These are phyloP conservation scores for Angomonas deanei DNA, from an alignment of 208 protist species.

Conservation along the genomic window DNA sequence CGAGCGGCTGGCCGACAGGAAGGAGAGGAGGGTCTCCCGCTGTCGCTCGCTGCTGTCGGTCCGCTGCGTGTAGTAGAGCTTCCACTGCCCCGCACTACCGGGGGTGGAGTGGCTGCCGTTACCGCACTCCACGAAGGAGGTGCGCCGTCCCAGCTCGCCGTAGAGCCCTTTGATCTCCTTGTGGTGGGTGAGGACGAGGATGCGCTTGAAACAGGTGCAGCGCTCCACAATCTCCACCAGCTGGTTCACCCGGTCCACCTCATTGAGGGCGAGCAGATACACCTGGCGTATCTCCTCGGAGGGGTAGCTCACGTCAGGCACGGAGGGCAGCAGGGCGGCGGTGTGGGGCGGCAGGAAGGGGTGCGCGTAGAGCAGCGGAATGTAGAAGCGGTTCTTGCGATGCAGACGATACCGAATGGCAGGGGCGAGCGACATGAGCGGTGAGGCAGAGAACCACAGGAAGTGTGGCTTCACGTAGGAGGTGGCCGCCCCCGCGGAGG, in stretches of 20 bases:
- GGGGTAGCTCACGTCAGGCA: constrained; percentile 30
- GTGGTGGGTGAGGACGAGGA: constrained; percentile 67
- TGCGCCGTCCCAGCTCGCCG: background rate
- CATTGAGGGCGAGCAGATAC: constrained; percentile 45
- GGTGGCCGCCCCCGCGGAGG: background rate
- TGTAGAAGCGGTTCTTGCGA: constrained; percentile 62
- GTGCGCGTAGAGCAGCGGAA: constrained; percentile 37
- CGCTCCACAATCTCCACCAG: constrained; percentile 39
- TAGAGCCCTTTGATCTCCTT: constrained; percentile 63
- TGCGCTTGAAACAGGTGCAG: constrained; percentile 32
- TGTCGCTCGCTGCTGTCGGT: constrained; percentile 34
- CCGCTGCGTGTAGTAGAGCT: constrained; percentile 27
- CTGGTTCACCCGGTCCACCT: constrained; percentile 46
- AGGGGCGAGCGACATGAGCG: constrained; percentile 28
- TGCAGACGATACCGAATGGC: constrained; percentile 39
- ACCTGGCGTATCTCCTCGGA: constrained; percentile 33
- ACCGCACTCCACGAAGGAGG: background rate
- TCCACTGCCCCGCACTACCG: background rate
- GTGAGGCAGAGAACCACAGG: constrained; percentile 45
- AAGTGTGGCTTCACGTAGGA: constrained; percentile 21
- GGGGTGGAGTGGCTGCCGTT: background rate
- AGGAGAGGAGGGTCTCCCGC: constrained; percentile 9
- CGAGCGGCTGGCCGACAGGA: background rate
- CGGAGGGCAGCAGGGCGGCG: constrained; percentile 20
- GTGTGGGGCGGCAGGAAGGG: constrained; percentile 18